phyloP scores from a whole-genome alignment of 192 early-diverging fungal genomes.

The Entomortierella lignicola region DNA sequence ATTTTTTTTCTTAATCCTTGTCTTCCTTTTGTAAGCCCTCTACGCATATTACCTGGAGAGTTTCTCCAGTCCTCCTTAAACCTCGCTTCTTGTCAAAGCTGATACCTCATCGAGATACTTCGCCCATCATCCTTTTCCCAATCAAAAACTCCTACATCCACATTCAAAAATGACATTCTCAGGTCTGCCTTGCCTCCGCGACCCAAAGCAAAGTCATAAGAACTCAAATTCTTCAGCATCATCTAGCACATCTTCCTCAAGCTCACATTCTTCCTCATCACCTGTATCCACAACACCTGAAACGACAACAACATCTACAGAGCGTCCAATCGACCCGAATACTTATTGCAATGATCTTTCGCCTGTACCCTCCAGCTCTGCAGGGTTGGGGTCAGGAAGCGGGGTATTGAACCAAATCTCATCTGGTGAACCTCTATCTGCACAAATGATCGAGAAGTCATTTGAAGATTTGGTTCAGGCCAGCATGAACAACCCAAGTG shows the following conservation, averaged over 20 bases:
- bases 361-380: neutral
- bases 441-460: conserved; percentile 12
- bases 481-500: neutral
- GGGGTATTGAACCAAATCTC: neutral
- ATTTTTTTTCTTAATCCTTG: too few relatives aligned
- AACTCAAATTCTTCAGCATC: conserved; percentile 18
- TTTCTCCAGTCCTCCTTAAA: too few relatives aligned
- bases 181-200: conserved; percentile 39
- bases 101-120: neutral
- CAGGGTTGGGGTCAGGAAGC: neutral
- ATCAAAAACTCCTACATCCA: neutral
- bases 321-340: neutral
- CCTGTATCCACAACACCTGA: neutral
- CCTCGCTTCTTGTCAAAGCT: too few relatives aligned
- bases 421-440: neutral
- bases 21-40: too few relatives aligned
- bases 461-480: conserved; percentile 23
- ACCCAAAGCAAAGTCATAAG: conserved; percentile 45
- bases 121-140: neutral
- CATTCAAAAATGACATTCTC: conserved; percentile 45
- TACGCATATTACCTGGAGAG: too few relatives aligned
- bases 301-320: conserved; percentile 3
- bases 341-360: neutral
- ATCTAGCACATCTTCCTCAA: conserved; percentile 8
- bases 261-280: conserved; percentile 14